phyloP scores from a whole-genome alignment of 768 basidiomycete genomes.

The Xerocomus brunneocitrinus region DNA sequence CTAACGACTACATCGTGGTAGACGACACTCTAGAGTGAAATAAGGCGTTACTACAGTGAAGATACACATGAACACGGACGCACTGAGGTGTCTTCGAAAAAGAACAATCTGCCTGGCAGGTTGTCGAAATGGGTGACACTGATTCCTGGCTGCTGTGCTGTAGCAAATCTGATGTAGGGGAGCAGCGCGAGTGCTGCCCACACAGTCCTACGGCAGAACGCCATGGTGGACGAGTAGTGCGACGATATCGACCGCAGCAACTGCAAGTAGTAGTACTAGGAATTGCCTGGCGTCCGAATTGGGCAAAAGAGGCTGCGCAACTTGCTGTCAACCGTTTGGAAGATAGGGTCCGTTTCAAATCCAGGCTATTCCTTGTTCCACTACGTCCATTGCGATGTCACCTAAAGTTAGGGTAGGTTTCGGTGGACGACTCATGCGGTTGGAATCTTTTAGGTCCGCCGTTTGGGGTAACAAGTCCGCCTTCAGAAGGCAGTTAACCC shows the following conservation, averaged over 20 bases:
- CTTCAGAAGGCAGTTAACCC: too few species aligned
- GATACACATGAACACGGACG: conserved; percentile 27
- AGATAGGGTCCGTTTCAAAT: too few species aligned
- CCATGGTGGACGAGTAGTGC: conserved; percentile 24
- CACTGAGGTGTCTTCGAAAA: conserved; percentile 91
- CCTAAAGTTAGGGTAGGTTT: too few species aligned
- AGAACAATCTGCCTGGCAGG: conserved; percentile 73
- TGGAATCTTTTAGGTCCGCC: too few species aligned
- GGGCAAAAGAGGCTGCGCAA: conserved; percentile 3
- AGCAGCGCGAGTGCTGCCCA: conserved; percentile 25
- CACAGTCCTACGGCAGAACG: conserved; percentile 25
- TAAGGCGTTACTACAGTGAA: background rate
- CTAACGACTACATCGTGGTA: conserved; percentile 74
- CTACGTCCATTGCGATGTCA: too few species aligned
- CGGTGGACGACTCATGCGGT: too few species aligned
- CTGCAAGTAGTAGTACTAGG: too few species aligned
- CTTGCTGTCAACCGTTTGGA: too few species aligned
- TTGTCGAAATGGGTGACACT: conserved; percentile 57
- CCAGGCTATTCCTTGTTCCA: too few species aligned
- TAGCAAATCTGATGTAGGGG: conserved; percentile 16
- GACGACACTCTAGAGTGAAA: conserved; percentile 50
- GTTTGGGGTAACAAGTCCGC: too few species aligned
- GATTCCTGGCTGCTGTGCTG: conserved; percentile 46
- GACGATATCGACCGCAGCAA: conserved; percentile 7
- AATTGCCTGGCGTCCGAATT: background rate